Percentiles rank a stretch among this genome's conserved stretches.
These are phyloP conservation scores for Trypethelium eluteriae DNA, from an alignment of 495 filamentous ascomycete genomes.

Conservation along the genomic window DNA sequence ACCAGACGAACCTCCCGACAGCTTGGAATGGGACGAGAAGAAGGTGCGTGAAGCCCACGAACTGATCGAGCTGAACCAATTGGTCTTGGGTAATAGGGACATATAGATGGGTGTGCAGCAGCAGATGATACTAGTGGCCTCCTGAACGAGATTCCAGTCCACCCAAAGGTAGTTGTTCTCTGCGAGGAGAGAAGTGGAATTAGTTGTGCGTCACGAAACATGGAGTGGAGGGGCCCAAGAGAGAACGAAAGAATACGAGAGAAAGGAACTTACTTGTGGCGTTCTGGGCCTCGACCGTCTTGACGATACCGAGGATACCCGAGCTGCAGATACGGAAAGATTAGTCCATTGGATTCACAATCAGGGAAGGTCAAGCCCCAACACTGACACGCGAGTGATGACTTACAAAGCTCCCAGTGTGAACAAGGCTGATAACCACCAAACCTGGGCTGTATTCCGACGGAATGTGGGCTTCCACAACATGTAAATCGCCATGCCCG, in stretches of 20 bases:
- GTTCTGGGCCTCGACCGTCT: background rate
- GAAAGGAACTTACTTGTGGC: background rate
- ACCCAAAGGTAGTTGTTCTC: background rate
- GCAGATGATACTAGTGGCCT: conserved; percentile 5
- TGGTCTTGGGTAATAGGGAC: background rate
- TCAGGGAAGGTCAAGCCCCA: background rate
- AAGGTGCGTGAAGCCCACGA: background rate
- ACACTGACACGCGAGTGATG: background rate
- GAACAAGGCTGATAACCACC: background rate
- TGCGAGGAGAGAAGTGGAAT: background rate
- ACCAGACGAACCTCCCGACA: background rate
- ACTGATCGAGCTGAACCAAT: background rate
- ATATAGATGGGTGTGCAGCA: conserved; percentile 1
- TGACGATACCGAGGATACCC: background rate
- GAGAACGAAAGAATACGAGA: background rate
- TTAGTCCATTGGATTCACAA: background rate
- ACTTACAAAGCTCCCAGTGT: background rate
- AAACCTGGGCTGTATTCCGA: background rate
- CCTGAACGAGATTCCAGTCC: background rate
- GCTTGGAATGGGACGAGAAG: background rate
- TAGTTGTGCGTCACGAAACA: background rate
- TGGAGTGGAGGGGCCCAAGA: background rate
- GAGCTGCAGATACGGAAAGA: background rate
- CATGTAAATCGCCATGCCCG: background rate
- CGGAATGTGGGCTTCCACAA: background rate